A percentile compares a stretch with the other conserved stretches of the same genome.
Evolutionary conservation across 768 basidiomycete species (phyloP).

Genomic region (Leccinum disarticulatum): DNA sequence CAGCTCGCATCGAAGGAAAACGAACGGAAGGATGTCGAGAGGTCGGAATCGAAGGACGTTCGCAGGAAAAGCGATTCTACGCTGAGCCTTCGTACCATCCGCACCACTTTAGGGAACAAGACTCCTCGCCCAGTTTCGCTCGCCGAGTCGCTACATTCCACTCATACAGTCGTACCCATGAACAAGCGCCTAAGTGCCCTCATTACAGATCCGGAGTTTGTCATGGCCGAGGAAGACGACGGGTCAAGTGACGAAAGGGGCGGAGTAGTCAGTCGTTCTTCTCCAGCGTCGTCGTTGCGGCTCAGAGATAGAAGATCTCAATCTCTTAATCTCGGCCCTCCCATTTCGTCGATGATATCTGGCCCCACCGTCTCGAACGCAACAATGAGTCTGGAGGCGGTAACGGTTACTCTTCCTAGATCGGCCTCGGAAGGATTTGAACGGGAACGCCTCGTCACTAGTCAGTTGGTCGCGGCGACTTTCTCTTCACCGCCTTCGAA

Average conservation of each 20-base stretch:
- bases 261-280: slow-evolving; percentile 26
- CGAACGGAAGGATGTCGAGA: slow-evolving; percentile 32
- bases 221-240: slow-evolving; percentile 62
- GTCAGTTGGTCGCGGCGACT: slow-evolving; percentile 42
- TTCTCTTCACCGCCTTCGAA: slow-evolving; percentile 33
- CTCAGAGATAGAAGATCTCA: slow-evolving; percentile 60
- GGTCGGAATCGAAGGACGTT: slow-evolving; percentile 56
- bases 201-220: slow-evolving; percentile 65
- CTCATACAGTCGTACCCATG: slow-evolving; percentile 65
- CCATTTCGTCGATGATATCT: slow-evolving; percentile 30
- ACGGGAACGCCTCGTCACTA: slow-evolving; percentile 42
- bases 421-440: slow-evolving; percentile 33
- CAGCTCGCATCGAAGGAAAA: slow-evolving; percentile 22
- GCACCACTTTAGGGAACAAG: slow-evolving; percentile 49
- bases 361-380: slow-evolving; percentile 25
- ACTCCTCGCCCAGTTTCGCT: slow-evolving; percentile 74
- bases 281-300: slow-evolving; percentile 47
- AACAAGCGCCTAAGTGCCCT: slow-evolving; percentile 69
- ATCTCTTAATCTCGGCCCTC: slow-evolving; percentile 54
- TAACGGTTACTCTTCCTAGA: slow-evolving; percentile 29
- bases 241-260: slow-evolving; percentile 23
- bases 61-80: slow-evolving; percentile 85
- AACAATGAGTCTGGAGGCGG: slow-evolving; percentile 32
- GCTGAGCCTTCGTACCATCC: slow-evolving; percentile 72
- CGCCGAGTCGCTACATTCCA: slow-evolving; percentile 75